Evolutionary conservation across 768 basidiomycete species (phyloP).

Genomic region (Crepidotus variabilis): DNA sequence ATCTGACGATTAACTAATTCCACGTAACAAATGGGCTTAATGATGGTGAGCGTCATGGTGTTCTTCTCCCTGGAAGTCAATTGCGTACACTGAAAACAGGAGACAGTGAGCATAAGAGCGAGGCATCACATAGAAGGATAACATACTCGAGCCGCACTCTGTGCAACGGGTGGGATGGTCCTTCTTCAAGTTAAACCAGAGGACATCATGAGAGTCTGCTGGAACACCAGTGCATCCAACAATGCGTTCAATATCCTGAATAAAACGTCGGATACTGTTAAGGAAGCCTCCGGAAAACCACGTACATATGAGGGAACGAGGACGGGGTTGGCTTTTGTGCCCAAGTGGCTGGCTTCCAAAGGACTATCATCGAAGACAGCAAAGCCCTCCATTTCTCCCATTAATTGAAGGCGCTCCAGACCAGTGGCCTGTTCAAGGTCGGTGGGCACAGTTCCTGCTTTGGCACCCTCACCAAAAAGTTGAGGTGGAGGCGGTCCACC

Average conservation of each 20-base stretch:
- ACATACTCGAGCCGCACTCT: conserved; percentile 90
- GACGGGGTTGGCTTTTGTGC: conserved; percentile 85
- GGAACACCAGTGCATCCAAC: conserved; percentile 95
- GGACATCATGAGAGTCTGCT: conserved; percentile 91
- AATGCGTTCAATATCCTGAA: conserved; percentile 74
- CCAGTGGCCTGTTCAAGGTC: conserved; percentile 92
- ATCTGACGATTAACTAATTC: not conserved
- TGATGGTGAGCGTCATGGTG: conserved; percentile 47
- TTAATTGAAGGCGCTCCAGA: conserved; percentile 90
- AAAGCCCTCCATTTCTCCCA: conserved; percentile 84
- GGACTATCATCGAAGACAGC: conserved; percentile 88
- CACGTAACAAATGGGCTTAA: conserved; percentile 11
- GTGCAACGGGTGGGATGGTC: conserved; percentile 77
- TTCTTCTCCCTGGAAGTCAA: conserved; percentile 67
- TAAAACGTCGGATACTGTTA: not conserved
- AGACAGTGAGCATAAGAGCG: not conserved
- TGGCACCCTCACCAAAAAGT: conserved; percentile 69
- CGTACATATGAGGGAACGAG: conserved; percentile 84
- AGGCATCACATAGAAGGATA: not conserved
- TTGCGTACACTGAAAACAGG: conserved; percentile 53
- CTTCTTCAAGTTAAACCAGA: conserved; percentile 73
- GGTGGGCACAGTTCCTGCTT: conserved; percentile 73
- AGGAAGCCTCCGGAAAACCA: conserved; percentile 5
- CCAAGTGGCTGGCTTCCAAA: conserved; percentile 79
- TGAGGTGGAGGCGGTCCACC: conserved; percentile 56